Percentiles rank a stretch among this genome's conserved stretches.
phyloP scores from a whole-genome alignment of 129 eudicot genomes.

The Pulicaria dysenterica region DNA sequence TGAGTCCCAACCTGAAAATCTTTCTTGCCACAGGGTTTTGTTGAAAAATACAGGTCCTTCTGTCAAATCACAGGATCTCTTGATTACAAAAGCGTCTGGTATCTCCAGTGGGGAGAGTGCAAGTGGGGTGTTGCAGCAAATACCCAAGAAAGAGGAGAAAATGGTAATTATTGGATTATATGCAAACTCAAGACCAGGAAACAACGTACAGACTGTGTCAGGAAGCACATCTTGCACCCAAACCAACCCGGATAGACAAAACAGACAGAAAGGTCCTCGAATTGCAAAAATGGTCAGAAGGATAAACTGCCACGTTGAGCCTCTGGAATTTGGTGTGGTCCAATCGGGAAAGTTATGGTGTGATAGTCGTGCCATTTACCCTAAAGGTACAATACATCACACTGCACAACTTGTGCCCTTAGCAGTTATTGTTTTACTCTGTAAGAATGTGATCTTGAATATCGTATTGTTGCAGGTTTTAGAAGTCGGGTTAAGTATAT shows the following conservation, averaged over 20 bases:
- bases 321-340: conserved; percentile 70
- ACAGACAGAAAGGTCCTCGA: conserved; percentile 90
- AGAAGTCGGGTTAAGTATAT: conserved; percentile 92
- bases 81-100: conserved; percentile 20
- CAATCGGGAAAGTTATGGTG: conserved; percentile 77
- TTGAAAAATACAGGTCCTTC: conserved; percentile 24
- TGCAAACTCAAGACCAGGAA: conserved; percentile 37
- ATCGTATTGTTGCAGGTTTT: conserved; percentile 61
- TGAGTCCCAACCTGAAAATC: conserved; percentile 31
- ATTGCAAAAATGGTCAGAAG: conserved; percentile 92
- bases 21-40: conserved; percentile 33
- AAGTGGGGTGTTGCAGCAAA: conserved; percentile 29
- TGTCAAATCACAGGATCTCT: conserved; percentile 35
- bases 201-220: conserved; percentile 35
- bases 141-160: conserved; percentile 45
- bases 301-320: conserved; percentile 79
- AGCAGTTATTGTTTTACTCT: conserved; percentile 6
- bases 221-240: conserved; percentile 50
- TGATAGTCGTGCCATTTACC: conserved; percentile 78
- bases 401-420: background rate
- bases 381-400: conserved; percentile 64
- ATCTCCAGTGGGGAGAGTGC: conserved; percentile 33
- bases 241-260: conserved; percentile 57
- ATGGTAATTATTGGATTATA: conserved; percentile 47
- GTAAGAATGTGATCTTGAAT: conserved; percentile 21